phyloP scores from a whole-genome alignment of 2,329 filamentous ascomycete species.

The Xylaria multiplex region DNA sequence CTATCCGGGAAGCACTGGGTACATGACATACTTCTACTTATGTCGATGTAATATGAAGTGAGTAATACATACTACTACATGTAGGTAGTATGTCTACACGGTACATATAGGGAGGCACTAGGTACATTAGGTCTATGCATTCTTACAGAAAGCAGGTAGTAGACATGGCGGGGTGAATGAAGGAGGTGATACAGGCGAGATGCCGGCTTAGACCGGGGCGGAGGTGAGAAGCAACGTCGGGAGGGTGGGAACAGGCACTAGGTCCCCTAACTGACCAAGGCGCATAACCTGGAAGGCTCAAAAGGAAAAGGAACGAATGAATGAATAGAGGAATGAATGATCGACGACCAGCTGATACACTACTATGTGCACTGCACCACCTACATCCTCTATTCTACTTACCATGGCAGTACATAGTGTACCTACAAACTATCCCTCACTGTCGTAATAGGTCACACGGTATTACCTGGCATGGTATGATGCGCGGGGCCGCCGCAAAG shows the following conservation, averaged over 20 bases:
- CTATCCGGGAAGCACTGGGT: slow-evolving; percentile 13
- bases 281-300: background rate
- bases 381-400: no score
- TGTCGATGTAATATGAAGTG: background rate
- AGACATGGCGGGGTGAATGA: background rate
- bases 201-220: slow-evolving; percentile 5
- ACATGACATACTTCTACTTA: background rate
- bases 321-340: slow-evolving; percentile 28
- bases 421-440: background rate
- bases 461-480: slow-evolving; percentile 33
- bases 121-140: no score
- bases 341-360: slow-evolving; percentile 46
- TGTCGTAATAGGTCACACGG: slow-evolving; percentile 22
- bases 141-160: background rate
- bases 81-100: no score
- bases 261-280: no score
- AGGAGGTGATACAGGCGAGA: background rate
- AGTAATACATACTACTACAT: no score
- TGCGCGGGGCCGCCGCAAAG: slow-evolving; percentile 29
- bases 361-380: background rate
- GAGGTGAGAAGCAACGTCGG: background rate
- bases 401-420: no score
- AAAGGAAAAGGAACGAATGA: no score
- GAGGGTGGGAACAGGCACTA: background rate
- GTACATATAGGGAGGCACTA: no score